Evolutionary conservation across 257 asterid species (phyloP).

Genomic region (Rauvolfia tetraphylla): DNA sequence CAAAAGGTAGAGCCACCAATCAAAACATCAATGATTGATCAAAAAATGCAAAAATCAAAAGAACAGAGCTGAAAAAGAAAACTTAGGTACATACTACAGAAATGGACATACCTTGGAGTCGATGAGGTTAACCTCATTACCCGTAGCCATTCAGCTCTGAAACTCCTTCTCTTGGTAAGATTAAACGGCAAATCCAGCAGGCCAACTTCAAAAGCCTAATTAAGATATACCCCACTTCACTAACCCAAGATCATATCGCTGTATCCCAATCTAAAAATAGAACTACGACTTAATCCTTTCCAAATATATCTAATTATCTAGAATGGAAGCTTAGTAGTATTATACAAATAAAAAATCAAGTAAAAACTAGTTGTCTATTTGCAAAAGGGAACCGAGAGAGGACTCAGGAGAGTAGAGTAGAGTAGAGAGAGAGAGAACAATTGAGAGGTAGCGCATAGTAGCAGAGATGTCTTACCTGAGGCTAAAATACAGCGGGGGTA

Average conservation of each 20-base stretch:
- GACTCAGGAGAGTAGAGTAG: neutral
- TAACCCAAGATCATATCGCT: conserved; percentile 12
- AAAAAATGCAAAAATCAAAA: neutral
- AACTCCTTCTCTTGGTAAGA: neutral
- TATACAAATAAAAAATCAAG: neutral
- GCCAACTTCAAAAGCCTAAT: conserved; percentile 5
- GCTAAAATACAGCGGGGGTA: conserved; percentile 13
- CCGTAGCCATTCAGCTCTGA: conserved; percentile 4
- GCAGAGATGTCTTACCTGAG: conserved; percentile 13
- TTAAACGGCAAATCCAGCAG: neutral
- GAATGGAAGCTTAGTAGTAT: neutral
- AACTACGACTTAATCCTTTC: neutral
- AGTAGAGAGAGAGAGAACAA: neutral
- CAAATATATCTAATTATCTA: neutral
- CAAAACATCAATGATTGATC: neutral
- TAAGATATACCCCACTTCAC: conserved; percentile 9
- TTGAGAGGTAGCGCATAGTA: neutral
- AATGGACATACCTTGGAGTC: conserved; percentile 2
- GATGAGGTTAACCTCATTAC: conserved; percentile 3
- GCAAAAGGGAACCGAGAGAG: neutral
- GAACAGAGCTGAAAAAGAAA: neutral
- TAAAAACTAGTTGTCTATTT: neutral
- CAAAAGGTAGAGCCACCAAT: neutral
- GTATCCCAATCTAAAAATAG: neutral
- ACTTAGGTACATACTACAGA: neutral